Percentiles rank a stretch among this genome's conserved stretches.
Evolutionary conservation across 306 rosid genomes (phyloP).

Genomic region (Malus sylvestris): DNA sequence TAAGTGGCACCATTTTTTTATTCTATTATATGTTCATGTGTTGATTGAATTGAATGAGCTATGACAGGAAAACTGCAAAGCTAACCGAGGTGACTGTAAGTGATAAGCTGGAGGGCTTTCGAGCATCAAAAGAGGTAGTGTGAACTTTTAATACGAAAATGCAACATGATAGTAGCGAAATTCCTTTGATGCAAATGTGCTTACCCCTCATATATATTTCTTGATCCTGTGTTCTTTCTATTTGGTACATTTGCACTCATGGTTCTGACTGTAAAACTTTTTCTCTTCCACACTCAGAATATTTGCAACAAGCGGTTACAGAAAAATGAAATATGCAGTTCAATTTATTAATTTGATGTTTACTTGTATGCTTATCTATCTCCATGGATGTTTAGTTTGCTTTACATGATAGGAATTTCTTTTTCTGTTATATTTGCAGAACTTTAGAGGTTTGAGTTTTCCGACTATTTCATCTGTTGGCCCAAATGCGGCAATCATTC

Average conservation of each 20-base stretch:
- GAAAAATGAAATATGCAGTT: not conserved
- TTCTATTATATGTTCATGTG: not conserved
- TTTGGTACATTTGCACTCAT: not conserved
- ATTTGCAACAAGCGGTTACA: constrained; percentile 1
- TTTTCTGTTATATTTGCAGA: constrained; percentile 39
- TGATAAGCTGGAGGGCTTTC: constrained; percentile 83
- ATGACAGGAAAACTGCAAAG: constrained; percentile 59
- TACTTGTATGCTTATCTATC: not conserved
- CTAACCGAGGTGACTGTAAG: constrained; percentile 89
- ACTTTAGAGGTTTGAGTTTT: constrained; percentile 90
- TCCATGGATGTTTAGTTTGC: not conserved
- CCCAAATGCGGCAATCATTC: constrained; percentile 95
- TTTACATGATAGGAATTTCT: constrained; percentile 1
- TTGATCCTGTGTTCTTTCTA: not conserved
- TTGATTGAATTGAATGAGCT: not conserved
- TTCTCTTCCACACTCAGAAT: not conserved
- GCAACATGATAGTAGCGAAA: not conserved
- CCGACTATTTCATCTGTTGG: constrained; percentile 98
- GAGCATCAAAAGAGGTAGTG: constrained; percentile 91
- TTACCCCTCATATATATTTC: not conserved
- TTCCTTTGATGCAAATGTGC: not conserved
- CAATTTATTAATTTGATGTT: not conserved
- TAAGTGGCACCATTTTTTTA: not conserved
- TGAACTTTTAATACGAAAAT: constrained; percentile 11
- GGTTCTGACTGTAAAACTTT: not conserved